These are phyloP conservation scores for Monascus ruber DNA, from an alignment of 2,329 filamentous ascomycete genomes.

Conservation along the genomic window DNA sequence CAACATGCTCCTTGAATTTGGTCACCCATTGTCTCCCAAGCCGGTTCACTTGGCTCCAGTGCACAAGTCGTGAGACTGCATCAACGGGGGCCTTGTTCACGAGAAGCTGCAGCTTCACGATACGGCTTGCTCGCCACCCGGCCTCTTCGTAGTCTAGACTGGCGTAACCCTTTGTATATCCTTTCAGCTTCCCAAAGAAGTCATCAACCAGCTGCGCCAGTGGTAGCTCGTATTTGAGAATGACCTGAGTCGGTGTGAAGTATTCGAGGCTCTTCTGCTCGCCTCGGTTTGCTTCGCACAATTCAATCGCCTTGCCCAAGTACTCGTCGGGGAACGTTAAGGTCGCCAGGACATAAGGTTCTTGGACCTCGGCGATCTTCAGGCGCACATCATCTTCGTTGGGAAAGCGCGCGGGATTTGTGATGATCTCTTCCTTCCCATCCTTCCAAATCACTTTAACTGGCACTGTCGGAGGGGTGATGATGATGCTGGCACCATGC, in stretches of 20 bases:
- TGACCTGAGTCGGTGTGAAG: conserved; percentile 85
- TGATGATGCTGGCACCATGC: conserved; percentile 88
- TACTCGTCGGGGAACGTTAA: conserved; percentile 91
- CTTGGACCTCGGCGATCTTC: conserved; percentile 51
- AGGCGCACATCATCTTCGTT: conserved; percentile 51
- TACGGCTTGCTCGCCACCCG: conserved; percentile 66
- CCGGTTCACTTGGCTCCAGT: conserved; percentile 66
- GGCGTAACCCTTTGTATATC: conserved; percentile 86
- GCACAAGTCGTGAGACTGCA: conserved; percentile 83
- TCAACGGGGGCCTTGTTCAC: conserved; percentile 92
- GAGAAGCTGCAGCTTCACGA: conserved; percentile 82
- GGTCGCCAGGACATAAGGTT: conserved; percentile 69
- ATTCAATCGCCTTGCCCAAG: conserved; percentile 83
- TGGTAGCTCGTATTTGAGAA: conserved; percentile 83
- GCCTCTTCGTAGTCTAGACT: conserved; percentile 95
- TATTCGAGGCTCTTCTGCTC: conserved; percentile 80
- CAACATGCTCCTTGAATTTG: conserved; percentile 95
- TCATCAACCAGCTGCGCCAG: conserved; percentile 88
- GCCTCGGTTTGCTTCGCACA: conserved; percentile 83
- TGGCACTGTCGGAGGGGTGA: conserved; percentile 89
- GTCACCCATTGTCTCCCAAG: conserved; percentile 80
- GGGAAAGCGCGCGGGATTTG: conserved; percentile 81
- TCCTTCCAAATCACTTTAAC: conserved; percentile 73
- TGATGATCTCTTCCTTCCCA: conserved; percentile 66
- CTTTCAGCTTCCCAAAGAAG: conserved; percentile 93